Percentiles rank a stretch among this genome's conserved stretches.
phyloP scores from a whole-genome alignment of 805 yeast species.

The Cyberlindnera bimundalis region DNA sequence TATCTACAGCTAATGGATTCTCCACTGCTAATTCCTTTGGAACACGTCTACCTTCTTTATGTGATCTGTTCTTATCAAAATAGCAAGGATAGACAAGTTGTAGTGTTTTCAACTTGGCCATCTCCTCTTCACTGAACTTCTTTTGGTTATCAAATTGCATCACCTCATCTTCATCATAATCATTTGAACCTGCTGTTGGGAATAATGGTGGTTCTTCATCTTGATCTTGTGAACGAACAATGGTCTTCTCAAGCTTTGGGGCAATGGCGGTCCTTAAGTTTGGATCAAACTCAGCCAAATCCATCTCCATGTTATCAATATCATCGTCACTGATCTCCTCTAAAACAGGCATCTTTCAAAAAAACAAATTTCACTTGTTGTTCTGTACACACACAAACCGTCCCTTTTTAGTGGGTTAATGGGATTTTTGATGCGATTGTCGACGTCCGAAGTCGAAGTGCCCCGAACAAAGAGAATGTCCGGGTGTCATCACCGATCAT shows the following conservation, averaged over 20 bases:
- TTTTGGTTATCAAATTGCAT: conserved; percentile 16
- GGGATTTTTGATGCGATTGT: too few species aligned
- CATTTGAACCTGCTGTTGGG: not conserved
- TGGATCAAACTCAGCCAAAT: conserved; percentile 86
- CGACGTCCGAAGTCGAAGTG: too few species aligned
- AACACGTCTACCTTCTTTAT: conserved; percentile 82
- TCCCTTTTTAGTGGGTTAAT: too few species aligned
- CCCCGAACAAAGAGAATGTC: too few species aligned
- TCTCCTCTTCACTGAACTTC: conserved; percentile 48
- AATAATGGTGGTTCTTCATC: conserved; percentile 20
- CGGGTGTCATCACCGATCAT: too few species aligned
- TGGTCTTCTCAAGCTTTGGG: conserved; percentile 57
- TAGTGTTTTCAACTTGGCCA: conserved; percentile 62
- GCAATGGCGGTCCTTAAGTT: conserved; percentile 65
- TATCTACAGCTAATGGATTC: conserved; percentile 82
- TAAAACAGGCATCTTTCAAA: conserved; percentile 62
- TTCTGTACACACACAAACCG: too few species aligned
- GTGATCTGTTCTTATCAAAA: conserved; percentile 75
- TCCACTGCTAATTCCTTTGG: conserved; percentile 63
- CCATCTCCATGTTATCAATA: conserved; percentile 91
- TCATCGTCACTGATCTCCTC: conserved; percentile 80
- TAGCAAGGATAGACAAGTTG: conserved; percentile 88
- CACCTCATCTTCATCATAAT: conserved; percentile 16
- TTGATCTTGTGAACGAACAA: conserved; percentile 58
- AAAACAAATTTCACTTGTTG: too few species aligned